Evolutionary conservation across 257 asterid genomes (phyloP), one percentile per base, ranked within the genome.

Genomic region (Coffea canephora): DNA sequence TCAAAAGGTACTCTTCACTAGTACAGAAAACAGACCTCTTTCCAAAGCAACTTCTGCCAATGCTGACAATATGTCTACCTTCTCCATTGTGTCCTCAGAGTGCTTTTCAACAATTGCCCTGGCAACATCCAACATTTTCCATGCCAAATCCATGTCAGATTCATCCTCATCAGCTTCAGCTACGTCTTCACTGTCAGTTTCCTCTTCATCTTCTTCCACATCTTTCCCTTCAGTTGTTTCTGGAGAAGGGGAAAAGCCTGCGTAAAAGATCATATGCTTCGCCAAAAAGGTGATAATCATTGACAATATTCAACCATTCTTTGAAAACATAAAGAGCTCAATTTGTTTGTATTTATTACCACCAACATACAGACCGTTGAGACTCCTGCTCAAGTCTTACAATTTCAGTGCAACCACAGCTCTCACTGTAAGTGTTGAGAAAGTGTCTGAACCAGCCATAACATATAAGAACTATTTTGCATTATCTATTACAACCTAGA

Each of bases 61-160:
- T 76, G 97, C 92, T 77, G 98, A 92, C 86, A 96, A 81, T 81
- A 96, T 91, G 80, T 96, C 99, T 82, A 96, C 96, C 87, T 92
- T 96, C 79, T 94, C 97, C 91, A 92, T 87, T 41, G 97, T 88
- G 76, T 94, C 95, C 21, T 78, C 94, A 5, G 93, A 83, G 76
- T 83, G 85, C 87, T 90, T 94, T 89, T 96, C 99, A 82, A 83
- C 95, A 65, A 96, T 96, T 45, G 95, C 97, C 85, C 99, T 83
- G 67, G 99, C 97, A 89, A 94, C 87, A 90, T 96, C 98, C 3
- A 96, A 90, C 98, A 96, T 91, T 86, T 96, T 96, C 99, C 97
- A 96, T 43, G 99, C 96, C 88, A 96, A 87, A 86, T 96, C 98
- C 85, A 96, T 91, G 87, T 96, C 99, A 76, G 99, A 92, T 84